Conservation (phyloP, 1,284 basidiomycete genomes). For the Xerocomus amazonicus region DNA sequence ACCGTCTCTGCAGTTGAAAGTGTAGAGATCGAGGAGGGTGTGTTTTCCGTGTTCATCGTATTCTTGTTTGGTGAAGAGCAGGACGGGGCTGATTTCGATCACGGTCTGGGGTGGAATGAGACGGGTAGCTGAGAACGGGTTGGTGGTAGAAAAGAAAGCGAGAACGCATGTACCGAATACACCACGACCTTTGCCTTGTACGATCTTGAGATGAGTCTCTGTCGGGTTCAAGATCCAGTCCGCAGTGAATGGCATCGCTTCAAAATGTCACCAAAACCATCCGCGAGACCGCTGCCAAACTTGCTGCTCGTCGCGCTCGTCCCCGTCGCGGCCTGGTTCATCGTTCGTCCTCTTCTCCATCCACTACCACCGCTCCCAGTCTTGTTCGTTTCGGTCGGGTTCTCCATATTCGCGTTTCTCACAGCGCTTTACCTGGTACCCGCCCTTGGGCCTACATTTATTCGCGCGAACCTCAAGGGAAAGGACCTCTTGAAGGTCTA, state of each 20-base stretch:
- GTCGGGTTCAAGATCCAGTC: constrained; percentile 17
- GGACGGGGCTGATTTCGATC: constrained; percentile 84
- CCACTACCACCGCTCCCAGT: constrained; percentile 66
- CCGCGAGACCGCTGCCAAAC: constrained; percentile 52
- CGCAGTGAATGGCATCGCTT: neutral
- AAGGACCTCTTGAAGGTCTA: constrained; percentile 79
- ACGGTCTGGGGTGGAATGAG: constrained; percentile 61
- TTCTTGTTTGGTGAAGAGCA: constrained; percentile 71
- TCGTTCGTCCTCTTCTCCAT: constrained; percentile 63
- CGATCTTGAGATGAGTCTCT: constrained; percentile 17
- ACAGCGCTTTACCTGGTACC: constrained; percentile 73
- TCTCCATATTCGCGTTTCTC: constrained; percentile 77
- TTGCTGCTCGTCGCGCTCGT: constrained; percentile 53
- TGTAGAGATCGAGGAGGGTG: constrained; percentile 80
- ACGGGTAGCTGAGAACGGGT: constrained; percentile 44
- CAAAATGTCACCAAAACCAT: constrained; percentile 24
- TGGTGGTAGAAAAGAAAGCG: neutral
- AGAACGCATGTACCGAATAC: constrained; percentile 52
- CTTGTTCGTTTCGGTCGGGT: constrained; percentile 71
- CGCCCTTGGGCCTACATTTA: constrained; percentile 67
- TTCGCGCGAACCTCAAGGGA: constrained; percentile 75
- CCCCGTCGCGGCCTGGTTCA: constrained; percentile 67
- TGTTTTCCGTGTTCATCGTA: constrained; percentile 66
- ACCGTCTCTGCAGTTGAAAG: constrained; percentile 79
- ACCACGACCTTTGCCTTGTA: constrained; percentile 55